phyloP scores from a whole-genome alignment of 371 early-diverging fungal species.

The Actinomucor elegans region DNA sequence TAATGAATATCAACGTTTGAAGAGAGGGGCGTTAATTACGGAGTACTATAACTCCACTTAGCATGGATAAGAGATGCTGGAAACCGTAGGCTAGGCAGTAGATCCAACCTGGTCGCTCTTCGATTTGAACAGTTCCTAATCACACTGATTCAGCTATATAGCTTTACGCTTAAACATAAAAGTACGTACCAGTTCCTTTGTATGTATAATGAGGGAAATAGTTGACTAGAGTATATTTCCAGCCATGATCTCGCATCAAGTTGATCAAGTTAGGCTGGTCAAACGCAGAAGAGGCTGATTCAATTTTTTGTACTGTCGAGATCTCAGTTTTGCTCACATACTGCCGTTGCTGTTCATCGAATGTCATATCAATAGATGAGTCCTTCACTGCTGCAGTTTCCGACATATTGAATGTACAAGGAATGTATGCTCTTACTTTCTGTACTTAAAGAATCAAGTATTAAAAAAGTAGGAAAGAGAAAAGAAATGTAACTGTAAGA shows the following conservation, averaged over 20 bases:
- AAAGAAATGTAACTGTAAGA: no score
- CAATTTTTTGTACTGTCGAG: no score
- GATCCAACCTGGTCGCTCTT: conserved; percentile 42
- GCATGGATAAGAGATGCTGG: conserved; percentile 59
- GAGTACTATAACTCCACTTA: conserved; percentile 51
- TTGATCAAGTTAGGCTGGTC: neutral
- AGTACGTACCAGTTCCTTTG: conserved; percentile 7
- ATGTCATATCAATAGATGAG: no score
- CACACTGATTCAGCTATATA: no score
- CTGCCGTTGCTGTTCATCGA: no score
- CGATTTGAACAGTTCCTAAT: conserved; percentile 34
- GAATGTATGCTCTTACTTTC: no score
- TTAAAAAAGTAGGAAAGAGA: no score
- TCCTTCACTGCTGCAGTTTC: no score
- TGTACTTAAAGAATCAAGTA: no score
- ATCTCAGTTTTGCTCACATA: no score
- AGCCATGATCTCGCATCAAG: neutral
- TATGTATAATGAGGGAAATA: conserved; percentile 30
- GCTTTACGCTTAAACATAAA: neutral
- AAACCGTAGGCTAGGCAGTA: conserved; percentile 37
- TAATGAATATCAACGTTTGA: no score
- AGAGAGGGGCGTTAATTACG: conserved; percentile 5
- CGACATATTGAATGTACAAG: no score
- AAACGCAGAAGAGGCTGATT: neutral
- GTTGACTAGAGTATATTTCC: conserved; percentile 4